Percentiles rank a stretch among this genome's conserved stretches.
These are phyloP conservation scores for Stentor roeselii DNA, from an alignment of 73 alveolate genomes.

Conservation along the genomic window DNA sequence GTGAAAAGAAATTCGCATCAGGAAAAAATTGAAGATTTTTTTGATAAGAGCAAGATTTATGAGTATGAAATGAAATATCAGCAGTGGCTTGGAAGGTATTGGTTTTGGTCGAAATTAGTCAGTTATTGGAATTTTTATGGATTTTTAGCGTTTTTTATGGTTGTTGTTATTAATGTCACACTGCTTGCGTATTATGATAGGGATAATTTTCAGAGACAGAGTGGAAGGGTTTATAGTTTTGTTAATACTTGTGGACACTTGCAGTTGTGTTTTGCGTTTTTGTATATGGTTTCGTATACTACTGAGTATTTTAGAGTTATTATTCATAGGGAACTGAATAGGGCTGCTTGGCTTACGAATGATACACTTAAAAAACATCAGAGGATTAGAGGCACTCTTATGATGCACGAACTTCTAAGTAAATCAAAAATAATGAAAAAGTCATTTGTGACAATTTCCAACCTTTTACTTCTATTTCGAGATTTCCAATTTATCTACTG, in stretches of 20 bases:
- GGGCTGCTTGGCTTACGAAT: background rate
- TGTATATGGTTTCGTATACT: background rate
- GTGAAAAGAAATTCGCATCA: background rate
- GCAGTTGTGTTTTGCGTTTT: slow-evolving; percentile 2
- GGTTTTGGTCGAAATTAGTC: background rate
- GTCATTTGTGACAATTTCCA: background rate
- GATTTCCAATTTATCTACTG: slow-evolving; percentile 14
- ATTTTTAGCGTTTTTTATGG: background rate
- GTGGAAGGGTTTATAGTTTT: background rate
- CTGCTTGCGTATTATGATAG: slow-evolving; percentile 5
- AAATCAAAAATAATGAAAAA: too few relatives aligned
- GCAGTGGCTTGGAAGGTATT: slow-evolving; percentile 2
- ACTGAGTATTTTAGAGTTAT: slow-evolving; percentile 21
- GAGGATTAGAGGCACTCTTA: background rate
- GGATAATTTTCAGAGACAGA: background rate
- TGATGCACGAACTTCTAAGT: background rate
- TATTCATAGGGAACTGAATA: background rate
- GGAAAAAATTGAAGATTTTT: slow-evolving; percentile 32
- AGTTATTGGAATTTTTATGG: slow-evolving; percentile 1
- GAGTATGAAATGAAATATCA: slow-evolving; percentile 22
- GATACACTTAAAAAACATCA: background rate
- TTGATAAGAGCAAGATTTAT: slow-evolving; percentile 8
- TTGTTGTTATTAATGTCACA: background rate
- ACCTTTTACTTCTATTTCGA: background rate
- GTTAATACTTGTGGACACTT: background rate